A percentile compares a stretch with the other conserved stretches of the same genome.
Evolutionary conservation across 441 rosid species (phyloP).

Genomic region (Syzygium syzygioides): DNA sequence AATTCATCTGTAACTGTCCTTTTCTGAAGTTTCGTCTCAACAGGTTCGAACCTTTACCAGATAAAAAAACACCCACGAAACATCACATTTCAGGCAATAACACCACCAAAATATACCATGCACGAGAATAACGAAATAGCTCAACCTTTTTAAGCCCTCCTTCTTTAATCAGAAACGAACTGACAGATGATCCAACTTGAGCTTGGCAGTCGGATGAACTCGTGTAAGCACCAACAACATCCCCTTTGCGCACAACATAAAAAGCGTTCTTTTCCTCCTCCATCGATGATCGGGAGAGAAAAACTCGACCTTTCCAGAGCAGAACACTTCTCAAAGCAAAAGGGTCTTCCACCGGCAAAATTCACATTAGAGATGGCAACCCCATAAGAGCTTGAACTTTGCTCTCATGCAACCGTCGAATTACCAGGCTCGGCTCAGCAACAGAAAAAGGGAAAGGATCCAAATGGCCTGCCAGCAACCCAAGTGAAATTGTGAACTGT

Average conservation of each 20-base stretch:
- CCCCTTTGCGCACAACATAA: conserved; percentile 2
- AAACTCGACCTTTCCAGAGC: not conserved
- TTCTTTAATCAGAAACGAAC: not conserved
- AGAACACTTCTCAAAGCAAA: not conserved
- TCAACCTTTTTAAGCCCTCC: not conserved
- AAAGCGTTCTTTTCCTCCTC: not conserved
- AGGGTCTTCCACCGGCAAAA: not conserved
- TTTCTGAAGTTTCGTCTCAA: not conserved
- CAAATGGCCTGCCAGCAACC: not conserved
- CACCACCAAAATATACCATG: not conserved
- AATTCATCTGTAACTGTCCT: not conserved
- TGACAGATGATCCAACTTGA: not conserved
- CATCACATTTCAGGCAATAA: not conserved
- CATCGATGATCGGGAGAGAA: not conserved
- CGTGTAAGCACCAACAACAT: not conserved
- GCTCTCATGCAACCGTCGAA: not conserved
- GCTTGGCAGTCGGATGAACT: not conserved
- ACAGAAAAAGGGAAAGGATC: not conserved
- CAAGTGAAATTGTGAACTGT: not conserved
- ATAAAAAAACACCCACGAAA: not conserved
- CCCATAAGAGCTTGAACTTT: not conserved
- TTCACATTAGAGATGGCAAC: not conserved
- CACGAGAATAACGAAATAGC: not conserved
- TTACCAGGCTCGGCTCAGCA: not conserved
- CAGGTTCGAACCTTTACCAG: not conserved